These are phyloP conservation scores for Novymonas esmeraldas DNA, from an alignment of 208 protist genomes.

Conservation along the genomic window DNA sequence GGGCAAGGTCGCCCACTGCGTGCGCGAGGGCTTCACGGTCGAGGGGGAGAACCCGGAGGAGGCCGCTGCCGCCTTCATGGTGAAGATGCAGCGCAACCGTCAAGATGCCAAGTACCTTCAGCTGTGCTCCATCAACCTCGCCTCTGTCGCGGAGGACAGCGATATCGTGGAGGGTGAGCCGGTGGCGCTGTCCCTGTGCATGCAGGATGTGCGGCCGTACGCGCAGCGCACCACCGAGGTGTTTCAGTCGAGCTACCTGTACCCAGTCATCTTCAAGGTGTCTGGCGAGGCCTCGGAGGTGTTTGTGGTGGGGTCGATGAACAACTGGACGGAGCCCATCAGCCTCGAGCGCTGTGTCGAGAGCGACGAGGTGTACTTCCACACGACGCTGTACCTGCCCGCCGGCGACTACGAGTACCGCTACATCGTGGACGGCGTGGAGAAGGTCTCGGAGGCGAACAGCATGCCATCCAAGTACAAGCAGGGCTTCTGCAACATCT, in stretches of 20 bases:
- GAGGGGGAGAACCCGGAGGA: slow-evolving; percentile 87
- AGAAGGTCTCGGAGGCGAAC: slow-evolving; percentile 87
- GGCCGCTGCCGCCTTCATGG: slow-evolving; percentile 81
- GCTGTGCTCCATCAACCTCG: slow-evolving; percentile 84
- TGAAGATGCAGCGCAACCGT: slow-evolving; percentile 78
- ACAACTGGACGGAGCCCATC: slow-evolving; percentile 92
- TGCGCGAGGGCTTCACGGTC: slow-evolving; percentile 89
- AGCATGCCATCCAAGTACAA: slow-evolving; percentile 86
- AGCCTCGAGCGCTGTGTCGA: slow-evolving; percentile 82
- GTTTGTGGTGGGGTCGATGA: slow-evolving; percentile 92
- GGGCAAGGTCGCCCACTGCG: slow-evolving; percentile 90
- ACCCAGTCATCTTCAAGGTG: slow-evolving; percentile 90
- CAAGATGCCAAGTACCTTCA: slow-evolving; percentile 78
- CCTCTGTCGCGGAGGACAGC: slow-evolving; percentile 51
- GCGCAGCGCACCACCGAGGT: slow-evolving; percentile 78
- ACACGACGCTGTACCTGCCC: slow-evolving; percentile 92
- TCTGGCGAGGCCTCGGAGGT: slow-evolving; percentile 90
- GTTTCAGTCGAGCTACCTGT: slow-evolving; percentile 88
- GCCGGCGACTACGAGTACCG: slow-evolving; percentile 93
- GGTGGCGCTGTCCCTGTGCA: slow-evolving; percentile 83
- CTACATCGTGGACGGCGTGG: slow-evolving; percentile 93
- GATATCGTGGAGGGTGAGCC: slow-evolving; percentile 82
- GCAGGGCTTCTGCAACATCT: slow-evolving; percentile 88
- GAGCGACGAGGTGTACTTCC: slow-evolving; percentile 84
- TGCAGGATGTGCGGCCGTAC: slow-evolving; percentile 90